Conservation (phyloP, 2,329 filamentous ascomycete genomes). For the Monilinia aucupariae region DNA sequence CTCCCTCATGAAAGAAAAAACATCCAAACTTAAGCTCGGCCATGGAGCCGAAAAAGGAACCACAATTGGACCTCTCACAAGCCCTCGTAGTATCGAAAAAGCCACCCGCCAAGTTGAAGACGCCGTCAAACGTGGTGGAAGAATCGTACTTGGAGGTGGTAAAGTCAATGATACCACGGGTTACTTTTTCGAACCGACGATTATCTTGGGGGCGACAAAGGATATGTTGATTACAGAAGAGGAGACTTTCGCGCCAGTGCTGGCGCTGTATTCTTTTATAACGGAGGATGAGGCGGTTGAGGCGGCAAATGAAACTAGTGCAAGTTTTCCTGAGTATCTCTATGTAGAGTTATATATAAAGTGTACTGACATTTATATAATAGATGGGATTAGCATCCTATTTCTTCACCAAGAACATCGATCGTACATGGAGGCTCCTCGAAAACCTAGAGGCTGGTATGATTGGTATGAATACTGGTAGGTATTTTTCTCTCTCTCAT, state of each 20-base stretch:
- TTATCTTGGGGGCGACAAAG: constrained; percentile 53
- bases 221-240: constrained; percentile 55
- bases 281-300: constrained; percentile 59
- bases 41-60: constrained; percentile 53
- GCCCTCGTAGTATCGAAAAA: constrained; percentile 50
- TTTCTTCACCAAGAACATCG: constrained; percentile 62
- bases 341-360: not conserved
- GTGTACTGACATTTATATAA: constrained; percentile 11
- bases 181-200: constrained; percentile 66
- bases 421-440: constrained; percentile 59
- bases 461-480: constrained; percentile 60
- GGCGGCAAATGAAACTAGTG: constrained; percentile 51
- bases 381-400: constrained; percentile 61
- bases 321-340: constrained; percentile 18
- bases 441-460: constrained; percentile 65
- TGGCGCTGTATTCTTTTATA: constrained; percentile 59
- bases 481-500: constrained; percentile 28
- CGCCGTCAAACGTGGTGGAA: constrained; percentile 57
- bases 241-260: constrained; percentile 61
- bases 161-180: constrained; percentile 45
- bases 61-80: constrained; percentile 57
- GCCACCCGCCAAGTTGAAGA: constrained; percentile 56
- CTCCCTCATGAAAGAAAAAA: constrained; percentile 47
- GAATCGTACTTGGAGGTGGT: constrained; percentile 57
- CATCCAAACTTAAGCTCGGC: constrained; percentile 51